Percentiles rank a stretch among this genome's conserved stretches.
These are phyloP conservation scores for Colletotrichum musae DNA, from an alignment of 2,329 filamentous ascomycete genomes.

Conservation along the genomic window DNA sequence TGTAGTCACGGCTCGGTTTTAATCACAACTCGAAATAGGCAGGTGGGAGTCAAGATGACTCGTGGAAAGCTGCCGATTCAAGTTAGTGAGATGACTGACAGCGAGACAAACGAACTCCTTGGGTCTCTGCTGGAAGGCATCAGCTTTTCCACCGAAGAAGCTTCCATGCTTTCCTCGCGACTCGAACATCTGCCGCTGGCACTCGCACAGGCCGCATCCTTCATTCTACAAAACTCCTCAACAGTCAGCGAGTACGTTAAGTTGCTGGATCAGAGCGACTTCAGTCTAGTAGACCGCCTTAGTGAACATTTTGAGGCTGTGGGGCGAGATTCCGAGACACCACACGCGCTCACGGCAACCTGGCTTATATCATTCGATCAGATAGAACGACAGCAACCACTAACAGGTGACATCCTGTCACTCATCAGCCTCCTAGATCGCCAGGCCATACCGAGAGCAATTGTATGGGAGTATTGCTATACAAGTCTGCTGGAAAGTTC, in stretches of 20 bases:
- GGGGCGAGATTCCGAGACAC: slow-evolving; percentile 48
- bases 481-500: background rate
- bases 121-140: slow-evolving; percentile 41
- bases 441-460: slow-evolving; percentile 53
- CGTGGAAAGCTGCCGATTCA: slow-evolving; percentile 44
- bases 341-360: slow-evolving; percentile 46
- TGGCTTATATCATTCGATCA: slow-evolving; percentile 50
- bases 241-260: slow-evolving; percentile 48
- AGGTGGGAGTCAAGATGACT: slow-evolving; percentile 46
- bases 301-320: slow-evolving; percentile 47
- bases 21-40: slow-evolving; percentile 53
- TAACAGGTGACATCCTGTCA: slow-evolving; percentile 55
- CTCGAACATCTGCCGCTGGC: slow-evolving; percentile 9
- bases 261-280: slow-evolving; percentile 44
- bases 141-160: background rate
- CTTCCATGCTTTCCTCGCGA: slow-evolving; percentile 41
- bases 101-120: slow-evolving; percentile 48
- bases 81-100: slow-evolving; percentile 47
- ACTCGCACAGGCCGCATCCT: slow-evolving; percentile 5
- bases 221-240: slow-evolving; percentile 45
- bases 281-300: slow-evolving; percentile 43
- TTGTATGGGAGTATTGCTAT: slow-evolving; percentile 47
- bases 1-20: slow-evolving; percentile 49
- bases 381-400: slow-evolving; percentile 48
- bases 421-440: slow-evolving; percentile 59